Percentiles rank a stretch among this genome's conserved stretches.
phyloP scores from a whole-genome alignment of 2,329 filamentous ascomycete genomes.

The Neoscytalidium dimidiatum region DNA sequence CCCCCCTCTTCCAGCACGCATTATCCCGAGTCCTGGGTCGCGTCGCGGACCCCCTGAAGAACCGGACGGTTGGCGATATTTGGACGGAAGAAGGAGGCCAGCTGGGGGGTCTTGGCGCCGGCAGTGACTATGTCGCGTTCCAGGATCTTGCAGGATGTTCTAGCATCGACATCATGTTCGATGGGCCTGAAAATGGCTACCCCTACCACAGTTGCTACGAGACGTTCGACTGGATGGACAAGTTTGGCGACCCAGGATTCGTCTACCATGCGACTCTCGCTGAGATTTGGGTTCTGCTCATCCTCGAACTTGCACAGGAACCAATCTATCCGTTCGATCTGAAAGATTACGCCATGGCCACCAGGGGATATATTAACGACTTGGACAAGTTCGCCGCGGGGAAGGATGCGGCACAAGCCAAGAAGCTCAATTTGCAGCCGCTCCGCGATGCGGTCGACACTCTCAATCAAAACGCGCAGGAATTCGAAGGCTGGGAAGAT shows the following conservation, averaged over 20 bases:
- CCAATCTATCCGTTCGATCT: constrained; percentile 83
- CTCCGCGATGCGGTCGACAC: constrained; percentile 64
- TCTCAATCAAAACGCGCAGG: constrained; percentile 60
- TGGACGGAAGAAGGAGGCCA: constrained; percentile 67
- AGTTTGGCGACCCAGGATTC: constrained; percentile 79
- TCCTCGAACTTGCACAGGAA: constrained; percentile 80
- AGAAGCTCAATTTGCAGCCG: constrained; percentile 55
- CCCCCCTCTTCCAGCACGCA: constrained; percentile 74
- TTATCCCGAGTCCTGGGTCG: constrained; percentile 74
- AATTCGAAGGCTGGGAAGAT: constrained; percentile 75
- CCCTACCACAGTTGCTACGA: constrained; percentile 88
- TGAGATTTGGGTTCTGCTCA: constrained; percentile 77
- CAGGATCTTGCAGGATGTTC: constrained; percentile 88
- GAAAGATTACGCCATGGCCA: constrained; percentile 66
- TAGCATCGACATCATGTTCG: constrained; percentile 81
- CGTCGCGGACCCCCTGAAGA: constrained; percentile 70
- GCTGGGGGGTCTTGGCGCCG: constrained; percentile 70
- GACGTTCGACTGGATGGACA: constrained; percentile 82
- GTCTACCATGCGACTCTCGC: constrained; percentile 76
- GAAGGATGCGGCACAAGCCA: constrained; percentile 35
- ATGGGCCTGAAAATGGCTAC: constrained; percentile 57
- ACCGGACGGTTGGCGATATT: constrained; percentile 70
- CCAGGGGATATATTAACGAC: constrained; percentile 66
- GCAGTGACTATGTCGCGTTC: constrained; percentile 85
- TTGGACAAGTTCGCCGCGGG: constrained; percentile 66